Evolutionary conservation across 2,329 filamentous ascomycete species (phyloP).

Genomic region (Phoma sp.): DNA sequence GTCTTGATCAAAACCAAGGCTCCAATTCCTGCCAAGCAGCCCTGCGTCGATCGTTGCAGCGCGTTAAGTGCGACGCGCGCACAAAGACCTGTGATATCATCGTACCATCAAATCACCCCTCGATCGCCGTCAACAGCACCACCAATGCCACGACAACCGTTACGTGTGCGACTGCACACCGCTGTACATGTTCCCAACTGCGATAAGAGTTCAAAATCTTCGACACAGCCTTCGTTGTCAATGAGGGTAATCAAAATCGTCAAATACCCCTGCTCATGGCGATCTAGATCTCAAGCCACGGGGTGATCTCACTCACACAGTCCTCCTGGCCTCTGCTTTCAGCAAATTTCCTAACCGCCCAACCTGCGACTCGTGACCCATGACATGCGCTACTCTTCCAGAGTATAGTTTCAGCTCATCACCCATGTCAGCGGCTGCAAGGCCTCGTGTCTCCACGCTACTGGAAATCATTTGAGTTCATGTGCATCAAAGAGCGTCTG

Average conservation of each 20-base stretch:
- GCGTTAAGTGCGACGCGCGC: conserved; percentile 7
- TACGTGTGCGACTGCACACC: conserved; percentile 9
- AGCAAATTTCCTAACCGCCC: conserved; percentile 17
- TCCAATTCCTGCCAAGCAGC: conserved; percentile 13
- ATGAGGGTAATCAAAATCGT: conserved; percentile 8
- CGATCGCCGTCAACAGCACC: conserved; percentile 4
- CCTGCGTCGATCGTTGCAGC: conserved; percentile 7
- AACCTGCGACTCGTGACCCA: conserved; percentile 13
- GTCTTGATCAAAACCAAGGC: conserved; percentile 16
- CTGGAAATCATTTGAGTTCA: conserved; percentile 6
- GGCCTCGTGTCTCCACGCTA: conserved; percentile 15
- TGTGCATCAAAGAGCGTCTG: not conserved
- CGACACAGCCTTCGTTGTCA: conserved; percentile 12
- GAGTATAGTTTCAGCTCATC: conserved; percentile 23
- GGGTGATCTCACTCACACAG: conserved; percentile 12
- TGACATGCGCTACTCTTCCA: conserved; percentile 12
- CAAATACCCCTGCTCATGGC: conserved; percentile 5
- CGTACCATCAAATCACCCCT: conserved; percentile 2
- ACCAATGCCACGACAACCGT: conserved; percentile 7
- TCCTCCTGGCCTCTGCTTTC: conserved; percentile 12
- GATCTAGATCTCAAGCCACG: conserved; percentile 26
- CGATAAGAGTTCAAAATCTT: not conserved
- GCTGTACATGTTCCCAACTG: conserved; percentile 2
- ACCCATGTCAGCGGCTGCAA: conserved; percentile 22
- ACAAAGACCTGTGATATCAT: conserved; percentile 13